phyloP scores from a whole-genome alignment of 345 rosid genomes.

The Populus alba region DNA sequence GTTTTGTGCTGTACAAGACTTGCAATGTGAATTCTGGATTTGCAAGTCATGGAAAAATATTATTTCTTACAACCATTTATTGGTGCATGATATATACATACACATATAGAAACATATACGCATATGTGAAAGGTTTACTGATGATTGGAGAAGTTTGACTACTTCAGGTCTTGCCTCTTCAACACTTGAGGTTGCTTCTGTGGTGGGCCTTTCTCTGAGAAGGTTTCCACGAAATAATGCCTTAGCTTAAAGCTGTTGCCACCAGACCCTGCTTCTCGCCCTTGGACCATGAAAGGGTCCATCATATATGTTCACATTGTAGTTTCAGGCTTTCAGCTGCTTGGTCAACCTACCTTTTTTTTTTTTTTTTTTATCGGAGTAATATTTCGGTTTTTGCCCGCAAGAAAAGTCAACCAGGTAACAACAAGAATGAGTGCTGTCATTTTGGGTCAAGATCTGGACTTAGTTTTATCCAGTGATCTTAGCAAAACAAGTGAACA shows the following conservation, averaged over 20 bases:
- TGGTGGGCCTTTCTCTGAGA: not conserved
- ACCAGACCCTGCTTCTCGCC: not conserved
- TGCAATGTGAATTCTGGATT: not conserved
- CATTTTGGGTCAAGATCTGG: not conserved
- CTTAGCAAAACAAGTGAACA: not conserved
- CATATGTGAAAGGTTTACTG: not conserved
- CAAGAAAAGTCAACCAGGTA: not conserved
- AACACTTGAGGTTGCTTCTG: not conserved
- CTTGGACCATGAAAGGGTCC: not conserved
- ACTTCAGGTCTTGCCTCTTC: not conserved
- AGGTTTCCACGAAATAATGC: not conserved
- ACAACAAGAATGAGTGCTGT: not conserved
- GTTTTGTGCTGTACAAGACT: not conserved
- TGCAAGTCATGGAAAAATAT: not conserved
- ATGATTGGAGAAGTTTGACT: not conserved
- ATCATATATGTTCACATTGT: not conserved
- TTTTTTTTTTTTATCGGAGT: too few relatives aligned
- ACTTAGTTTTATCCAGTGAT: not conserved
- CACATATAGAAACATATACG: not conserved
- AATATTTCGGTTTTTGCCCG: not conserved
- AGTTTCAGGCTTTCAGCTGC: not conserved
- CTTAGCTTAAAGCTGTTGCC: not conserved
- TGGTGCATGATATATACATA: not conserved
- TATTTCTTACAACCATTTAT: not conserved
- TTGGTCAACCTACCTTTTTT: not conserved